Base-by-base conservation (phyloP, 495 filamentous ascomycete species). In the Neurospora sublineolata region DNA sequence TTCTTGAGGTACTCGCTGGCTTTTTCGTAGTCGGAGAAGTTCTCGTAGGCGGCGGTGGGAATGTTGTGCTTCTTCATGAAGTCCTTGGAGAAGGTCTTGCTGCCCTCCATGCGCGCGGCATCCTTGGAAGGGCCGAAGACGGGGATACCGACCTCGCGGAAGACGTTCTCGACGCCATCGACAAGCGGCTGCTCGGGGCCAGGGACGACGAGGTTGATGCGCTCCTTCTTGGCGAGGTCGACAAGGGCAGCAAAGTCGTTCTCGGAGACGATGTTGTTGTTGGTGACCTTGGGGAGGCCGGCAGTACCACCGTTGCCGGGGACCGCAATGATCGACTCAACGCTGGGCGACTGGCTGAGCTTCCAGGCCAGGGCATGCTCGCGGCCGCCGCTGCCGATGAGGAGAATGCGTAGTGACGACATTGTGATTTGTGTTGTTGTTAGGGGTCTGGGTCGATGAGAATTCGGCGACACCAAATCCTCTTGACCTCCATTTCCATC, bases 361-460 rank as follows among this genome's bases (percentile, higher is more conserved):
- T 96, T 97, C 94, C 94, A 97, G 44, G 94, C 94, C 46, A 97
- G 85, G 41, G 95, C 93, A 84, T 98, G 93, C 82, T 99, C 95
- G 76, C 95, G 87, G 68, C 95, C 95, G 70, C 95, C 95, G 80
- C 92, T 94, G 77, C 95, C 95, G 72, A 99, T 87, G 64, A 99
- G 87, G 74, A 99, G 90, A 71, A 97, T 86, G 52, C 84, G 83
- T 67, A 87, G 79, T 41, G 82, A 77, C 40, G 73, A 73, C 79
- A 77, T 78, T 72, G 42, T 71, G 23, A 30, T 41, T 58, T 36
- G 38, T 69, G 18, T 12, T 70, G 20, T 33, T 58, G 23, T 40
- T 33, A 60, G 39, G 37, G 27, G 69, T 40, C 40, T 16, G 64
- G 60, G 68, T 23, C 60, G 71, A 46, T 75, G 52, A 64, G 52